A percentile compares a stretch with the other conserved stretches of the same genome.
phyloP scores from a whole-genome alignment of 2,329 filamentous ascomycete genomes.

The Cercospora beticola region DNA sequence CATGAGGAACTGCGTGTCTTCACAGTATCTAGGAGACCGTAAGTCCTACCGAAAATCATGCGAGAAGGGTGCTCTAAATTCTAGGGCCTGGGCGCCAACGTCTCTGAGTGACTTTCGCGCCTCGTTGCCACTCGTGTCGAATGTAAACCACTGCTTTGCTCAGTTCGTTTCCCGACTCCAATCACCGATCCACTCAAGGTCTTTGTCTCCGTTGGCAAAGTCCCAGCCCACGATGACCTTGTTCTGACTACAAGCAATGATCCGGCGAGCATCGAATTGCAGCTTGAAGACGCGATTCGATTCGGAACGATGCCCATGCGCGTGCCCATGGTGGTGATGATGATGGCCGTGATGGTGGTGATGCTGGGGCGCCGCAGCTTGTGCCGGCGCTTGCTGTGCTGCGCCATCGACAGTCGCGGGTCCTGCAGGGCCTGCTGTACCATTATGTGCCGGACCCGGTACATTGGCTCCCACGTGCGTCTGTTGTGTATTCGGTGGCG shows the following conservation, averaged over 20 bases:
- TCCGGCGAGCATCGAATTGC: slow-evolving; percentile 89
- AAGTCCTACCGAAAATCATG: not conserved
- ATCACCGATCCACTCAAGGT: slow-evolving; percentile 45
- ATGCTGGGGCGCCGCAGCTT: slow-evolving; percentile 37
- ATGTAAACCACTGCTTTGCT: not conserved
- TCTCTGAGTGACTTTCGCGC: not conserved
- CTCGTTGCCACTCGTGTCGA: not conserved
- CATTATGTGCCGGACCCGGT: not conserved
- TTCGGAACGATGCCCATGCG: slow-evolving; percentile 33
- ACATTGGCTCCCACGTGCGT: not conserved
- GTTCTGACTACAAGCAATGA: slow-evolving; percentile 92
- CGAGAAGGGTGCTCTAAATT: not conserved
- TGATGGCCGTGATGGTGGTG: slow-evolving; percentile 31
- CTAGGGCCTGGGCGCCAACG: not conserved
- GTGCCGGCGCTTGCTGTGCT: slow-evolving; percentile 29
- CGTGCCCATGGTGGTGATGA: slow-evolving; percentile 21
- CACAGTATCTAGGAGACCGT: not conserved
- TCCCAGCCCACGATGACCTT: slow-evolving; percentile 95
- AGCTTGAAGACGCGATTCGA: slow-evolving; percentile 83
- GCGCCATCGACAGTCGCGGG: slow-evolving; percentile 5
- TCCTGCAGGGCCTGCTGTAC: not conserved
- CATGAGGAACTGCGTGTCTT: not conserved
- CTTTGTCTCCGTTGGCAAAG: slow-evolving; percentile 82
- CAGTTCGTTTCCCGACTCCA: slow-evolving; percentile 37
- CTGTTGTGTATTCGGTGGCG: slow-evolving; percentile 1